Base-by-base conservation (phyloP, 2,329 filamentous ascomycete species). In the Phoma sp. region DNA sequence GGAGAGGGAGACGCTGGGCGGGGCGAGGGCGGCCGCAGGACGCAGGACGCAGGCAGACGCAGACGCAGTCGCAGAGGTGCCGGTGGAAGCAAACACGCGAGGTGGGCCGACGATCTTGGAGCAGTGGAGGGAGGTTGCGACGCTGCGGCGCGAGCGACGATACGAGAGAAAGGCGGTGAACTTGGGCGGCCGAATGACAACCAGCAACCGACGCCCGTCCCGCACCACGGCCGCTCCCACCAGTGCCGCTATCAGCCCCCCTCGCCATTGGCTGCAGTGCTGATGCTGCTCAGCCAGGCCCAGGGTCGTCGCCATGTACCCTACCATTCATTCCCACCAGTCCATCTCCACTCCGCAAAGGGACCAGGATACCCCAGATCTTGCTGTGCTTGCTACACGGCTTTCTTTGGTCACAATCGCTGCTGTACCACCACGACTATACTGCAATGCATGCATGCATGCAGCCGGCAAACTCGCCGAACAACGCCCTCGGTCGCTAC, bases 331-430 rank as follows among this genome's bases (percentile, higher is more conserved):
- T 29, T 6, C 27, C 27, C 6, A 29, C 27, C 27, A 29, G 27
- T 9, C 27, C 6, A 29, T 9, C 27, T 29, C 27, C 27, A 29
- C 18, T 29, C 27, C 9, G 27, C 27, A 29, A 7, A 9, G 6
- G 6, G 27, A 29, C 27, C 29, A 35, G 48, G 41, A 35, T 46
- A 40, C 48, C 48, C 41, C 48, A 40, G 48, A 42, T 11, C 39
- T 24, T n/a, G 40, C 27, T 7, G 27, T 29, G 27, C 27, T 9
- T 7, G 27, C 9, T 6, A 6, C 27, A 29, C 6, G 6, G 27
- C 27, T 29, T 9, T 29, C 18, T 29, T 7, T 9, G 9, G 9
- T 29, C 27, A 29, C 27, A 29, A 29, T 29, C 9, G 27, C 6
- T 29, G 27, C 27, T 9, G 27, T 29, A 29, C 6, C 27, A 29